Evolutionary conservation across 2,329 filamentous ascomycete species (phyloP).

Genomic region (Penicillium oxalicum): DNA sequence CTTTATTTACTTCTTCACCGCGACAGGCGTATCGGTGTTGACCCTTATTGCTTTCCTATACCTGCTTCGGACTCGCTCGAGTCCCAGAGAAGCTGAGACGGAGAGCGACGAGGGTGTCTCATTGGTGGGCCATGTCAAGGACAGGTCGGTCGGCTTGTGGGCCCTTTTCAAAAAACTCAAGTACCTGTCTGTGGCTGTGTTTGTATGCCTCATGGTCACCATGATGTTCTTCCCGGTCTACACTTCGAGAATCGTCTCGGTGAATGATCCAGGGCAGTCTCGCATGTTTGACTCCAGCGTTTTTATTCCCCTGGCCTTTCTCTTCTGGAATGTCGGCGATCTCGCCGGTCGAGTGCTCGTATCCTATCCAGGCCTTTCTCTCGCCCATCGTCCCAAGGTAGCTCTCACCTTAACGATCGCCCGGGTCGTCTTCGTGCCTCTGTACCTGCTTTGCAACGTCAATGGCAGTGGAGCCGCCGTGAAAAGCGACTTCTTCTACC

Average conservation of each 20-base stretch:
- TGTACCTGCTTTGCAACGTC: constrained; percentile 89
- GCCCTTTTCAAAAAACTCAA: constrained; percentile 69
- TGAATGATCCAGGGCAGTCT: constrained; percentile 35
- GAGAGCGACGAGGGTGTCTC: constrained; percentile 13
- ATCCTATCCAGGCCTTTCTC: constrained; percentile 48
- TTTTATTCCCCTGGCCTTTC: constrained; percentile 85
- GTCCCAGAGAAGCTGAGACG: constrained; percentile 2
- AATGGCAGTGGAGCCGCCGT: constrained; percentile 67
- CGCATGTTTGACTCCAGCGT: constrained; percentile 62
- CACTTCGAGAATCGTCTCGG: constrained; percentile 61
- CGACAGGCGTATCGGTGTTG: constrained; percentile 65
- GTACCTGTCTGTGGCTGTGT: constrained; percentile 71
- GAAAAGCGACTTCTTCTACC: constrained; percentile 78
- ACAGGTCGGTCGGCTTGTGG: constrained; percentile 53
- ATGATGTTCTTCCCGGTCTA: constrained; percentile 98
- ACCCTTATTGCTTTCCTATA: constrained; percentile 70
- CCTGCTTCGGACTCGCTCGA: constrained; percentile 52
- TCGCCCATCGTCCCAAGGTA: constrained; percentile 57
- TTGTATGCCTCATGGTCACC: constrained; percentile 72
- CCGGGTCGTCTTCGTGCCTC: constrained; percentile 66
- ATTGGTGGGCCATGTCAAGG: constrained; percentile 14
- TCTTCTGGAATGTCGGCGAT: constrained; percentile 91
- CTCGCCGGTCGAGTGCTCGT: constrained; percentile 68
- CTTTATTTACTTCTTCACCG: constrained; percentile 86
- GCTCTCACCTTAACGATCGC: constrained; percentile 63